Evolutionary conservation across 495 filamentous ascomycete species (phyloP).

Genomic region (Amorphotheca resinae): DNA sequence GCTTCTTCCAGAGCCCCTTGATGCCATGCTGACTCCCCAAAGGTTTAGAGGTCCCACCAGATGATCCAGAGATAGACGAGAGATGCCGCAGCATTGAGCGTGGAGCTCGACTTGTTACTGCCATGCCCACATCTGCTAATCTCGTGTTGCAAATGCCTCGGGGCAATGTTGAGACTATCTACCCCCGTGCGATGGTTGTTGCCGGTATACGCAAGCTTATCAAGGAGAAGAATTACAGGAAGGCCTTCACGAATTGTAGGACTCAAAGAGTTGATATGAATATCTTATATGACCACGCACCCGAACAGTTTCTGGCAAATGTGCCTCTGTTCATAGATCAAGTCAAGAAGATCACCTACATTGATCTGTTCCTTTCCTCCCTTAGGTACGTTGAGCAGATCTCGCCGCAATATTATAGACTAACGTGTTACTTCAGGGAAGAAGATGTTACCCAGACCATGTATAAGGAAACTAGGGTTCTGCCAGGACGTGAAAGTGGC

Average conservation of each 20-base stretch:
- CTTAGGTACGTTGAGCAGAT: constrained; percentile 48
- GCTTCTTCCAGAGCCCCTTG: not conserved
- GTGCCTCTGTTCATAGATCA: constrained; percentile 73
- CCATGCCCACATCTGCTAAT: constrained; percentile 74
- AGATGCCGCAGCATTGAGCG: constrained; percentile 86
- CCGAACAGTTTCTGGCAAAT: constrained; percentile 66
- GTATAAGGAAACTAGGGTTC: constrained; percentile 66
- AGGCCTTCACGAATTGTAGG: constrained; percentile 75
- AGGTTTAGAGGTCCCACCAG: constrained; percentile 71
- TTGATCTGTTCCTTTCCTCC: constrained; percentile 87
- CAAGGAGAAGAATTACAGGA: constrained; percentile 63
- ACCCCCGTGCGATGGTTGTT: constrained; percentile 80
- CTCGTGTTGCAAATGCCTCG: constrained; percentile 85
- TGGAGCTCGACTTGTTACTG: constrained; percentile 74
- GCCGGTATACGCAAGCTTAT: constrained; percentile 75
- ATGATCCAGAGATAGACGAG: constrained; percentile 86
- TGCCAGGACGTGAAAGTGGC: constrained; percentile 14
- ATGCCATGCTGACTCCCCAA: constrained; percentile 10
- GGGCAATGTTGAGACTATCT: constrained; percentile 93
- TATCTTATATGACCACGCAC: constrained; percentile 87
- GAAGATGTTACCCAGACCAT: constrained; percentile 92
- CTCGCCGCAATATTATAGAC: constrained; percentile 4
- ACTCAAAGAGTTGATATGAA: constrained; percentile 96
- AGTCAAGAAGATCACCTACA: constrained; percentile 68
- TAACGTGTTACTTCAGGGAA: constrained; percentile 40